Conservation (phyloP, 2,329 filamentous ascomycete species). For the Alternaria sp. region DNA sequence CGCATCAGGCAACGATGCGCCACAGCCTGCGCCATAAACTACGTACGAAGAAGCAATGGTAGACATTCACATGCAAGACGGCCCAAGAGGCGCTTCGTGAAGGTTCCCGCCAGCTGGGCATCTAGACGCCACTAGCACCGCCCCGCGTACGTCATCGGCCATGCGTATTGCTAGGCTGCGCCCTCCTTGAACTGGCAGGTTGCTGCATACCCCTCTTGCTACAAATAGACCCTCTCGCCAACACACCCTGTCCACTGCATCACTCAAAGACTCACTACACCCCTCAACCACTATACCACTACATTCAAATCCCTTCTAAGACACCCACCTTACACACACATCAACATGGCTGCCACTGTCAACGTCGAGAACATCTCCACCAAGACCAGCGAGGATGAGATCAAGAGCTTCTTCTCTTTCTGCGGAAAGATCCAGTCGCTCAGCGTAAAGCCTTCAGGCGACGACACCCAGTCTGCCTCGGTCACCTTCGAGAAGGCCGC, state of each 20-base stretch:
- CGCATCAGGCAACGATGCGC: background rate
- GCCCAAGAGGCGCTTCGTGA: conserved; percentile 20
- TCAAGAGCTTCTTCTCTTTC: conserved; percentile 97
- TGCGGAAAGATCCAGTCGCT: conserved; percentile 88
- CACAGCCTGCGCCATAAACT: background rate
- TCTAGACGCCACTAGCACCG: conserved; percentile 21
- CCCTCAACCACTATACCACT: background rate
- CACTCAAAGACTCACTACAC: background rate
- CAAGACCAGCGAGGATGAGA: conserved; percentile 85
- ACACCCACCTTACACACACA: background rate
- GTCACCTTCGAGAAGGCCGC: conserved; percentile 97
- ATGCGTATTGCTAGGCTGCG: conserved; percentile 11
- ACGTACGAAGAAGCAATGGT: background rate
- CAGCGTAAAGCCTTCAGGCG: conserved; percentile 69
- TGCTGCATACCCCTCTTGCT: conserved; percentile 19
- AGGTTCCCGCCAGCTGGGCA: conserved; percentile 24
- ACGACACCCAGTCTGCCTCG: conserved; percentile 79
- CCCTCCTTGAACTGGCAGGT: conserved; percentile 19
- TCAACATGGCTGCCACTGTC: conserved; percentile 68
- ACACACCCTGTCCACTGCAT: conserved; percentile 1
- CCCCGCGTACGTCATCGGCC: conserved; percentile 29
- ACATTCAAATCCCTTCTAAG: background rate
- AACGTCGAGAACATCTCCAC: conserved; percentile 87
- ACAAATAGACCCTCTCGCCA: conserved; percentile 14
- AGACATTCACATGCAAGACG: conserved; percentile 13